Conservation (phyloP, 2,329 filamentous ascomycete species). For the Periconia digitata region DNA sequence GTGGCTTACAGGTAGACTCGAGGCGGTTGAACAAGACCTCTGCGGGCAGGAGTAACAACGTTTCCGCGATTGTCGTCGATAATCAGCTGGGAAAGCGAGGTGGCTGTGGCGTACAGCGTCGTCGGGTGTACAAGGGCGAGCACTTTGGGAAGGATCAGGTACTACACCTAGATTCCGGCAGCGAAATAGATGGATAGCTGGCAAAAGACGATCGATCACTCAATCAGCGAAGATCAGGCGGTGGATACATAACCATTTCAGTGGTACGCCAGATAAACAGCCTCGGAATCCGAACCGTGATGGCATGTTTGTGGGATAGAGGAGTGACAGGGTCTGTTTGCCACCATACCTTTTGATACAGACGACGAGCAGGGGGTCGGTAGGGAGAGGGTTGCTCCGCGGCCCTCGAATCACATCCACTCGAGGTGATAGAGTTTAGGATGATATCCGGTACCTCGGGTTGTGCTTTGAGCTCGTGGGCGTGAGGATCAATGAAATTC, state of each 20-base stretch:
- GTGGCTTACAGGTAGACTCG: not conserved
- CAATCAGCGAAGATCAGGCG: conserved; percentile 14
- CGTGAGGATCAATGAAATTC: not conserved
- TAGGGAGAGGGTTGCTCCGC: conserved; percentile 13
- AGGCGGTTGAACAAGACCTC: conserved; percentile 1
- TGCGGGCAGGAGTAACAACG: conserved; percentile 4
- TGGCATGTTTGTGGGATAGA: conserved; percentile 25
- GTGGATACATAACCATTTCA: conserved; percentile 15
- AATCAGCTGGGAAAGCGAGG: conserved; percentile 19
- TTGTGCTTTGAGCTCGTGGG: not conserved
- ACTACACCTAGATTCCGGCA: conserved; percentile 10
- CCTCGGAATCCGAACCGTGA: conserved; percentile 23
- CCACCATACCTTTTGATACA: conserved; percentile 31
- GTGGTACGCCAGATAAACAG: conserved; percentile 34
- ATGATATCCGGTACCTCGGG: conserved; percentile 7
- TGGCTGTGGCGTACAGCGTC: conserved; percentile 18
- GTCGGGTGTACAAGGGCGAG: conserved; percentile 22
- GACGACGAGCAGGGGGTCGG: conserved; percentile 21
- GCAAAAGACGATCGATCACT: conserved; percentile 12
- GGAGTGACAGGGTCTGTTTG: conserved; percentile 23
- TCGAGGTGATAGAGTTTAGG: conserved; percentile 6
- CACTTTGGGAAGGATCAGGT: conserved; percentile 14
- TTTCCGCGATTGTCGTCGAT: conserved; percentile 15
- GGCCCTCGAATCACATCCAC: conserved; percentile 14
- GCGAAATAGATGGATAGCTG: conserved; percentile 13